These are phyloP conservation scores for Plantago coronopus DNA, from an alignment of 305 asterid genomes.

Conservation along the genomic window DNA sequence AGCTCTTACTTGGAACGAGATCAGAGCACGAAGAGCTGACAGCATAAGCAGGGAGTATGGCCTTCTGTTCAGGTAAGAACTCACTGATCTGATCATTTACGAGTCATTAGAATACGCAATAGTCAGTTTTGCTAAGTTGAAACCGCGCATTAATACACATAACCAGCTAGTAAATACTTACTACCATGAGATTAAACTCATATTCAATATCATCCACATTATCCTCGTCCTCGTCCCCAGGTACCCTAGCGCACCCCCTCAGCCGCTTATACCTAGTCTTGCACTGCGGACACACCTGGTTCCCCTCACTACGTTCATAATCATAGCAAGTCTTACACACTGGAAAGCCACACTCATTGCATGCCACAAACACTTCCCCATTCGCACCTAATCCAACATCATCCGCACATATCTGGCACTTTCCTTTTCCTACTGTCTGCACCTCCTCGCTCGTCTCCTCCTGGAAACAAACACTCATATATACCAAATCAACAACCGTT, in stretches of 20 bases:
- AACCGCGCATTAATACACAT: slow-evolving; percentile 56
- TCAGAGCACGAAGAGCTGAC: neutral
- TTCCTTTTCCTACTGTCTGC: neutral
- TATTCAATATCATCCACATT: slow-evolving; percentile 72
- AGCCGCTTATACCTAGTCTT: slow-evolving; percentile 73
- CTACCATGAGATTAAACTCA: slow-evolving; percentile 55
- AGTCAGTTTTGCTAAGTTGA: slow-evolving; percentile 45
- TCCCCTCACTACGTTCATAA: slow-evolving; percentile 73
- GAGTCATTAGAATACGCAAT: neutral
- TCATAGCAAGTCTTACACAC: slow-evolving; percentile 75
- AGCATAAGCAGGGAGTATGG: neutral
- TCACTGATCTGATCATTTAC: neutral
- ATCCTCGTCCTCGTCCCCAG: slow-evolving; percentile 86
- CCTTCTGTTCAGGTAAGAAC: neutral
- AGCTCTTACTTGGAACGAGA: neutral
- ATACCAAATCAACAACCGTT: neutral
- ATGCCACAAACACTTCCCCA: slow-evolving; percentile 65
- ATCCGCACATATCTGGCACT: slow-evolving; percentile 73
- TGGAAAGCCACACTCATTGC: slow-evolving; percentile 75
- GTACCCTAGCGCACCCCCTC: slow-evolving; percentile 74
- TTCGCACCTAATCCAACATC: slow-evolving; percentile 45
- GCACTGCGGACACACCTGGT: slow-evolving; percentile 70
- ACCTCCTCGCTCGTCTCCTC: neutral
- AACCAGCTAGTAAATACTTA: slow-evolving; percentile 48
- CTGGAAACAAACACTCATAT: neutral